Conservation (phyloP, 306 rosid species). For the Cucumis sativus region DNA sequence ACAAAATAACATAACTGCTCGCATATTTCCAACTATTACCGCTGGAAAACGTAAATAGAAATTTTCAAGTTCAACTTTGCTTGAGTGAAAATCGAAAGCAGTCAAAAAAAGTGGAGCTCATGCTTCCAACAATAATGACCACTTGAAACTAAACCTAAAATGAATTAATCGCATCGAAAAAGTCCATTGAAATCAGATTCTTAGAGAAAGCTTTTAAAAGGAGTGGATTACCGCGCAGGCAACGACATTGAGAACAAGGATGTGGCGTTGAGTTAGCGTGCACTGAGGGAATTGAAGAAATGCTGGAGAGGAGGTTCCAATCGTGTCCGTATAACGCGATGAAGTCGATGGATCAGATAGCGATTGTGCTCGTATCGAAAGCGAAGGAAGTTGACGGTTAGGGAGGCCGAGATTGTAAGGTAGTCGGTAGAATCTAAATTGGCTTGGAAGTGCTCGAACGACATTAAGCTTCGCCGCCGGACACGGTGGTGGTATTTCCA, state of each 20-base stretch:
- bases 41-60: background rate
- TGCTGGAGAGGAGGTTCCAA: slow-evolving; percentile 31
- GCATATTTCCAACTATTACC: background rate
- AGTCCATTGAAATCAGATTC: background rate
- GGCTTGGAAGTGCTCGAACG: background rate
- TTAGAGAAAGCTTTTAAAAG: background rate
- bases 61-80: background rate
- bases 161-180: background rate
- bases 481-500: slow-evolving; percentile 27
- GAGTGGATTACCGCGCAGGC: slow-evolving; percentile 50
- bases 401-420: slow-evolving; percentile 11
- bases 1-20: background rate
- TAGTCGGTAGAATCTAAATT: slow-evolving; percentile 5
- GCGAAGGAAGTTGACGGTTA: slow-evolving; percentile 13
- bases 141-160: background rate
- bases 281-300: slow-evolving; percentile 27
- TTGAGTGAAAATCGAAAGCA: background rate
- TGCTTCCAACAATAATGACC: background rate
- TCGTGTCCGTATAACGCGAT: slow-evolving; percentile 30
- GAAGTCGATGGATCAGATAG: slow-evolving; percentile 18
- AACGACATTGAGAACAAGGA: slow-evolving; percentile 45
- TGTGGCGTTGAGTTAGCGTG: slow-evolving; percentile 52
- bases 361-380: slow-evolving; percentile 19
- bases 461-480: slow-evolving; percentile 9
- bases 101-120: background rate